Base-by-base conservation (phyloP, 495 filamentous ascomycete genomes). In the Penicillium riverlandense region DNA sequence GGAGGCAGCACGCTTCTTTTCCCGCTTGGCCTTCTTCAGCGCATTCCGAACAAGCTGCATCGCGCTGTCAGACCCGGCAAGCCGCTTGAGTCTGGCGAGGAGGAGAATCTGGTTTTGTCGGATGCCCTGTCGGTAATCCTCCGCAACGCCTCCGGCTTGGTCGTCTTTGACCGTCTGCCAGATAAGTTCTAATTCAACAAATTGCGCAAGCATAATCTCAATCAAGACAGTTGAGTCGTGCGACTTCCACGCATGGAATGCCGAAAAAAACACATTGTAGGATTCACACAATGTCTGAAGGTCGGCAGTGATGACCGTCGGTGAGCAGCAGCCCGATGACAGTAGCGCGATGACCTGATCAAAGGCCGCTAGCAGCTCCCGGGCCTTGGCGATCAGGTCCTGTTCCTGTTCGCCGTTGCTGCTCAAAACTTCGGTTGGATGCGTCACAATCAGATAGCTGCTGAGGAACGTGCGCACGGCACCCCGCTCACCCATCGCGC, bases 121-220 rank as follows among this genome's bases (percentile, higher is more conserved):
- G 45, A 98, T 96, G 32, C 90, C 95, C 55, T 96, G 82, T 45
- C 82, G 81, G 60, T 96, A 98, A 39, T 96, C 89, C 35, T 83
- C 82, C 32, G 90, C 80, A 22, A 95, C 92, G 15, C 82, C 82
- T n/a, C 83, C 86, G 33, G 86, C 83, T 13, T 77, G 83, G 49
- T 91, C 86, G 59, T 94, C 81, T 53, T 97, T 97, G 57, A 97
- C 91, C 8, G 87, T 90, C 58, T 95, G 89, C 83, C 89, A 95
- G 29, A 98, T 98, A 16, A 89, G 80, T 59, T 98, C 92, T 12
- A 98, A 70, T 60, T 95, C 91, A 29, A 95, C 85, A 60, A 96
- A 97, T 59, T 95, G 90, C 37, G 90, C 83, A 16, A 97, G 74
- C 92, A 98, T 97, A 41, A 91, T 88, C 49, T 94, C 86, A 44